These are phyloP conservation scores for Stentor coeruleus DNA, from an alignment of 73 alveolate genomes.

Conservation along the genomic window DNA sequence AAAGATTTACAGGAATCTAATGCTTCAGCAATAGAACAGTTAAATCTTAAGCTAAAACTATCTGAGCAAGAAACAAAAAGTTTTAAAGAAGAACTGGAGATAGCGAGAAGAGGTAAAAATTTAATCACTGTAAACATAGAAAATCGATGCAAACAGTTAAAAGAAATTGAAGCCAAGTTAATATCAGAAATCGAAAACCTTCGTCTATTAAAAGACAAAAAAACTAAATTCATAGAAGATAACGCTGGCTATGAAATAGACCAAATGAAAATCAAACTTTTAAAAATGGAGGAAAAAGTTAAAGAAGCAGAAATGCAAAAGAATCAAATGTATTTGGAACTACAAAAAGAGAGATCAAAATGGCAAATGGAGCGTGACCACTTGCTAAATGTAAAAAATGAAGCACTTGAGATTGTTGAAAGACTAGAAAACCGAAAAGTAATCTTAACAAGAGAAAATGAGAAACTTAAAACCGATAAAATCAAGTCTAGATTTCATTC, in stretches of 20 bases:
- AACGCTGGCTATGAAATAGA: conserved; percentile 62
- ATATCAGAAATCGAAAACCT: conserved; percentile 2
- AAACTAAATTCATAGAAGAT: neutral
- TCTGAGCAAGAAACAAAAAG: neutral
- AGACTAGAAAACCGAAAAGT: conserved; percentile 80
- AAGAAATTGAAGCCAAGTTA: neutral
- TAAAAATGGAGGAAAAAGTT: conserved; percentile 73
- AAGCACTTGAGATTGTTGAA: conserved; percentile 57
- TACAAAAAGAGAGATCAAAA: conserved; percentile 94
- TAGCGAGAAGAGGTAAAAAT: conserved; percentile 11
- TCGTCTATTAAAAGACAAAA: neutral
- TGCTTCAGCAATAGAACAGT: neutral
- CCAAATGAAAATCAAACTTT: conserved; percentile 55
- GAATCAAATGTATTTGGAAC: conserved; percentile 66
- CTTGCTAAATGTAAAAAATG: conserved; percentile 63
- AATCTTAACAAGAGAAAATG: conserved; percentile 83
- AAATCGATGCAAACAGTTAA: neutral
- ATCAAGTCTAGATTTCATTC: neutral
- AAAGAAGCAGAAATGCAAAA: conserved; percentile 75
- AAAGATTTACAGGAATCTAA: conserved; percentile 21
- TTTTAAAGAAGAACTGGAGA: conserved; percentile 16
- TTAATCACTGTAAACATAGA: neutral
- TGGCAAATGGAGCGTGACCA: conserved; percentile 88
- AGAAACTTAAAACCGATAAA: conserved; percentile 62
- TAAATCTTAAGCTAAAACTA: neutral